Percentiles rank a stretch among this genome's conserved stretches.
Evolutionary conservation across 2,329 filamentous ascomycete genomes (phyloP).

Genomic region (Lasiodiplodia gonubiensis): DNA sequence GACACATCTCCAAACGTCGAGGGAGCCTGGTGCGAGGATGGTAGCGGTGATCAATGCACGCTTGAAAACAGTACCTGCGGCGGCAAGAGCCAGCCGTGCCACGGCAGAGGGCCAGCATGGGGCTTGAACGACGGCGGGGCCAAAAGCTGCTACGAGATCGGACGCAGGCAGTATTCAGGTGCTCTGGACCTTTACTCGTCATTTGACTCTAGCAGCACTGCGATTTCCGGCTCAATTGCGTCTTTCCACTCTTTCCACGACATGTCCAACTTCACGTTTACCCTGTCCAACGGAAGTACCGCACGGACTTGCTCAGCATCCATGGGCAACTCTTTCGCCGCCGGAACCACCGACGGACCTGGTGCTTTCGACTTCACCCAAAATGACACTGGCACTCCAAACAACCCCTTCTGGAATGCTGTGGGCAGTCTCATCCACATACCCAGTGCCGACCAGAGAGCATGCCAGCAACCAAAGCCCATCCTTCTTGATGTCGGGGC

Average conservation of each 20-base stretch:
- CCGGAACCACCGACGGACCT: constrained; percentile 88
- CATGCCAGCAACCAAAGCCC: constrained; percentile 81
- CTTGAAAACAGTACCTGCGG: constrained; percentile 86
- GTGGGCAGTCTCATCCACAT: constrained; percentile 75
- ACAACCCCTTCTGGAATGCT: constrained; percentile 80
- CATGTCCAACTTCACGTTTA: constrained; percentile 76
- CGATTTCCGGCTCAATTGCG: constrained; percentile 71
- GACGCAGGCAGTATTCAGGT: constrained; percentile 70
- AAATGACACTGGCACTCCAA: constrained; percentile 74
- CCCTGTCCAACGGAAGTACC: constrained; percentile 71
- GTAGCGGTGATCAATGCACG: constrained; percentile 68
- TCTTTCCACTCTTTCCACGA: constrained; percentile 87
- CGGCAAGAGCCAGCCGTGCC: constrained; percentile 72
- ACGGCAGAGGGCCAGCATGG: constrained; percentile 75
- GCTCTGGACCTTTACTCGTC: constrained; percentile 65
- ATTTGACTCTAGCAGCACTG: constrained; percentile 51
- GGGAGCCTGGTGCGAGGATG: constrained; percentile 89
- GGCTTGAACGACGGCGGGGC: constrained; percentile 67
- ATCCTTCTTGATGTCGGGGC: constrained; percentile 89
- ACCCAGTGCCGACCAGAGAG: constrained; percentile 71
- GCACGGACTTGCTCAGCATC: constrained; percentile 84
- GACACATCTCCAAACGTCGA: constrained; percentile 89
- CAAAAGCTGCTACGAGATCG: constrained; percentile 77
- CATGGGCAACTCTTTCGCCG: constrained; percentile 90
- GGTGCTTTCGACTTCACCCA: constrained; percentile 94